These are phyloP conservation scores for Brachypodium distachyon DNA, from an alignment of 202 grass and related monocot species.

Conservation along the genomic window DNA sequence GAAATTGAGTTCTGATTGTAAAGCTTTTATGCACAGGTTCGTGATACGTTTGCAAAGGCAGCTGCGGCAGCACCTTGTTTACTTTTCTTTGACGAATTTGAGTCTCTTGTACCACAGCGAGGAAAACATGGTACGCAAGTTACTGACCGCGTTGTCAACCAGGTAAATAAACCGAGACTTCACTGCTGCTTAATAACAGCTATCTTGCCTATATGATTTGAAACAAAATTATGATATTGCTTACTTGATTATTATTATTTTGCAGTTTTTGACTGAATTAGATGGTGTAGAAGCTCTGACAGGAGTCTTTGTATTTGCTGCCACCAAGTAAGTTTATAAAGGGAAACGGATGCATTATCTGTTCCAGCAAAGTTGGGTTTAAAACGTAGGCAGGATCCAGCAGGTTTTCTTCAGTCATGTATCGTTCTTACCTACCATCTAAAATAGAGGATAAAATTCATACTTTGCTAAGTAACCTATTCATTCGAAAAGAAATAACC, in stretches of 20 bases:
- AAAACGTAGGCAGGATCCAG: not conserved
- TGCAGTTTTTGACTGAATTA: constrained; percentile 90
- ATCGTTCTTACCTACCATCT: not conserved
- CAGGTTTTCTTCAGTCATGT: not conserved
- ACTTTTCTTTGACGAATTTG: constrained; percentile 92
- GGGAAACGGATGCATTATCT: not conserved
- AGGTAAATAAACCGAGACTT: constrained; percentile 30
- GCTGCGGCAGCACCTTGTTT: constrained; percentile 67
- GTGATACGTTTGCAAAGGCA: constrained; percentile 79
- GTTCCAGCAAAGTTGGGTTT: not conserved
- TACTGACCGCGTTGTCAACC: constrained; percentile 93
- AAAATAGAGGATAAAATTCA: not conserved
- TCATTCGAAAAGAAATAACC: not conserved
- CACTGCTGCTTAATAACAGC: not conserved
- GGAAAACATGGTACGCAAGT: constrained; percentile 81
- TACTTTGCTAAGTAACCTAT: not conserved
- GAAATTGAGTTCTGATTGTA: constrained; percentile 8
- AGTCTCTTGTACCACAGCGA: constrained; percentile 80
- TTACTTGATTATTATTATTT: not conserved
- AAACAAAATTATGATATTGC: not conserved
- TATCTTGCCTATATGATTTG: not conserved
- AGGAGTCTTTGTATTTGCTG: constrained; percentile 60
- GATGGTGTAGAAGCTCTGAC: constrained; percentile 91
- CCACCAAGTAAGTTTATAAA: constrained; percentile 48
- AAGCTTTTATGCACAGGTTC: constrained; percentile 40